phyloP scores from a whole-genome alignment of 2,329 filamentous ascomycete species.

The Penicillium sp. region DNA sequence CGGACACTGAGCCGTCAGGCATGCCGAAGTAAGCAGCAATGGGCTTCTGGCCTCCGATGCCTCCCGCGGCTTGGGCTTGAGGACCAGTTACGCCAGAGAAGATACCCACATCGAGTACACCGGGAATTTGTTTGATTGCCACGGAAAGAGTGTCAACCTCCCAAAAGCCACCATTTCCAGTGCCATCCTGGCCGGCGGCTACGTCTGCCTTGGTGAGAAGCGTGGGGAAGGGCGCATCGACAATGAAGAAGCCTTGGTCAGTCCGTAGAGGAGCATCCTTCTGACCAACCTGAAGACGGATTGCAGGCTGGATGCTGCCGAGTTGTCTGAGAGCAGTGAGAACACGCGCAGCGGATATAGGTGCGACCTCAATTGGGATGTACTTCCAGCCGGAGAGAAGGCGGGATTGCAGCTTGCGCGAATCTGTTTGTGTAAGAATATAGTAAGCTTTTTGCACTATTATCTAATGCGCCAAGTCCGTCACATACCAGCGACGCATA shows the following conservation, averaged over 20 bases:
- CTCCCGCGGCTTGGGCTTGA: conserved; percentile 65
- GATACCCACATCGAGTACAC: conserved; percentile 89
- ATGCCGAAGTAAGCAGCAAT: conserved; percentile 95
- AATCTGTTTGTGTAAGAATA: conserved; percentile 61
- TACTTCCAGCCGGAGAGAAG: conserved; percentile 78
- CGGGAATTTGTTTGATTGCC: conserved; percentile 78
- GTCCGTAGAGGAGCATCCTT: conserved; percentile 86
- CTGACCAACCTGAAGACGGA: conserved; percentile 73
- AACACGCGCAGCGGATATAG: conserved; percentile 78
- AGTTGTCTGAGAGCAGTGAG: conserved; percentile 72
- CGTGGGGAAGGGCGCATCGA: conserved; percentile 86
- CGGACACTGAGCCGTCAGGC: conserved; percentile 72
- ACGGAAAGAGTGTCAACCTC: conserved; percentile 76
- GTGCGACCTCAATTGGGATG: conserved; percentile 93
- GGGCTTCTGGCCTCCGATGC: conserved; percentile 81
- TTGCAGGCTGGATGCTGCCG: conserved; percentile 71
- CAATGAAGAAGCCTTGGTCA: conserved; percentile 85
- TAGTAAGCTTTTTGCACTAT: neutral
- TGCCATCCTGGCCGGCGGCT: conserved; percentile 52
- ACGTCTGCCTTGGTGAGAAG: conserved; percentile 69
- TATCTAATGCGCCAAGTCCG: neutral
- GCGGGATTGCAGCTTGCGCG: conserved; percentile 81
- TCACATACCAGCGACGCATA: conserved; percentile 77
- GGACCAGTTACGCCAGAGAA: conserved; percentile 83
- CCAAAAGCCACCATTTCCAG: conserved; percentile 72